These are phyloP conservation scores for Aspergillus carlsbadensis DNA, from an alignment of 495 filamentous ascomycete species.

Conservation along the genomic window DNA sequence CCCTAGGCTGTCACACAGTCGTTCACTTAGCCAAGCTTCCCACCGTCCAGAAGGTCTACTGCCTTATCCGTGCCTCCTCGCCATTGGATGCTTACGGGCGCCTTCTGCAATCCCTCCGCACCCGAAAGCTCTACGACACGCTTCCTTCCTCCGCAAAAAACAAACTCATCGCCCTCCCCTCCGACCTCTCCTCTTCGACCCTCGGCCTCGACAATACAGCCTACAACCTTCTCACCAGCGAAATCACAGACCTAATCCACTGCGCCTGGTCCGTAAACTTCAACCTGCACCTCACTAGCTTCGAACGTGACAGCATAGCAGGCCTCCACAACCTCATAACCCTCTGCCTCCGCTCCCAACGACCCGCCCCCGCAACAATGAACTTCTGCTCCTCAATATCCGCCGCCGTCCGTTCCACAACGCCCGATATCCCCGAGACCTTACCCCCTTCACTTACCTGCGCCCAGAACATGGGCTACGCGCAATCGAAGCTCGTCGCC, in stretches of 20 bases:
- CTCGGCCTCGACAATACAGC: constrained; percentile 43
- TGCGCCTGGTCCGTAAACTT: constrained; percentile 76
- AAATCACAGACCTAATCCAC: constrained; percentile 55
- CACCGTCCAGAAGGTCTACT: constrained; percentile 46
- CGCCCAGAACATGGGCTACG: constrained; percentile 58
- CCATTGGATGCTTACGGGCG: constrained; percentile 45
- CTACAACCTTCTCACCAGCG: constrained; percentile 38
- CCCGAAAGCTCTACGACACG: constrained; percentile 24
- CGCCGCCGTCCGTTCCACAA: constrained; percentile 35
- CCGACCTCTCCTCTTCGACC: constrained; percentile 33
- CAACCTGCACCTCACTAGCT: constrained; percentile 58
- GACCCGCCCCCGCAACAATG: constrained; percentile 36
- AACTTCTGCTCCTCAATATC: constrained; percentile 63
- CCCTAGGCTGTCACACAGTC: constrained; percentile 24
- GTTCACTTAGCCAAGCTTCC: constrained; percentile 19
- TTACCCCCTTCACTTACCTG: constrained; percentile 46
- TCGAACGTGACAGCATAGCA: constrained; percentile 54
- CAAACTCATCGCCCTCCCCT: constrained; percentile 42
- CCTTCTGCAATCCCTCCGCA: constrained; percentile 47
- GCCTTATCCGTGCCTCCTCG: constrained; percentile 53
- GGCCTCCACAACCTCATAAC: constrained; percentile 55
- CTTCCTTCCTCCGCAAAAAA: constrained; percentile 19
- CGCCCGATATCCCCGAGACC: constrained; percentile 42
- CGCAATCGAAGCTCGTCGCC: constrained; percentile 61
- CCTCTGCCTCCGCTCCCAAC: constrained; percentile 43